Evolutionary conservation across 805 yeast species (phyloP), one percentile per base, ranked within the genome.

Genomic region (Ogataea paraovalis): DNA sequence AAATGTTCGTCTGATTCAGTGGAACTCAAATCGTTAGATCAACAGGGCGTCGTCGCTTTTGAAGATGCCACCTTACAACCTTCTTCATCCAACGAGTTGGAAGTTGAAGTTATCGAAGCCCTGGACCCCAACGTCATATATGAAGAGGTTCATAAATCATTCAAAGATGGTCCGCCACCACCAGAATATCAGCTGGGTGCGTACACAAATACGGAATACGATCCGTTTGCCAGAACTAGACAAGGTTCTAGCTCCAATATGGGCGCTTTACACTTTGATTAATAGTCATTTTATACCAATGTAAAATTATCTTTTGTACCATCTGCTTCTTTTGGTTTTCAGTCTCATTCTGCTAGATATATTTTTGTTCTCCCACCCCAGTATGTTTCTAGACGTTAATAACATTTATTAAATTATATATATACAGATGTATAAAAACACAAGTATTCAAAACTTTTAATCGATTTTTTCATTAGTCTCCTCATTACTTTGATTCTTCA

Each of bases 71-170:
- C 38, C 25, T 23, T 47, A 23, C 39, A 41, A 30, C 34, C 50
- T 13, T 41, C 42, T 2, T 46, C 52, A 3, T 37, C 50, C 16
- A 20, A 48, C 2, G 50, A 52, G 16, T 32, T 47, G 21, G 53
- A 50, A 28, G 37, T 50, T 28, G 41, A 51, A 30, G 49, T 50
- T 16, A 45, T 52, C 19, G 56, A 52, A 32, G 56, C 52, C 4
- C 40, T 45, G 25, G 54, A 50, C 8, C 39, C 48, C 16, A 47
- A 32, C 2, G 23, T 48, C 16, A 45, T 41, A 19, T 42, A 43
- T 20, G 21, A n/a, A 4, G 23, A 23, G 16, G 46, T 40, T 10
- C 54, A 48, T 14, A 51, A 46, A 30, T 39, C 39, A 9, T 37
- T 41, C 4, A 34, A 37, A 30, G 20, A 45, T 19, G 33, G 12